A percentile compares a stretch with the other conserved stretches of the same genome.
phyloP scores from a whole-genome alignment of 441 rosid genomes.

The Mallotus repandus region DNA sequence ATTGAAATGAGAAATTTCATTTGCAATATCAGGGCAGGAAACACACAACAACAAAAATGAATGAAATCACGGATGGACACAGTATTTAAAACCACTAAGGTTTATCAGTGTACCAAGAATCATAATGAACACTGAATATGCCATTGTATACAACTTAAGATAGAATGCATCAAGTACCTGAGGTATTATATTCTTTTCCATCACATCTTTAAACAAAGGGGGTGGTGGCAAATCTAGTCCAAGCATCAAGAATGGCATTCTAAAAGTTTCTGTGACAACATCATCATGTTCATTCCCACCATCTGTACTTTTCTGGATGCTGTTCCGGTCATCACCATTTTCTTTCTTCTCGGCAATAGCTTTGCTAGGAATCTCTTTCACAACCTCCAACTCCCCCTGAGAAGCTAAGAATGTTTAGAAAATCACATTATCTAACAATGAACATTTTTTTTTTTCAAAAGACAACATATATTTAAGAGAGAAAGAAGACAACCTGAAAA shows the following conservation, averaged over 20 bases:
- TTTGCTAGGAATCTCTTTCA: slow-evolving; percentile 67
- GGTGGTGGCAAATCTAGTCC: slow-evolving; percentile 97
- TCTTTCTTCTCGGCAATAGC: slow-evolving; percentile 45
- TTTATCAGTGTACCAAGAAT: not conserved
- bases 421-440: slow-evolving; percentile 4
- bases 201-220: slow-evolving; percentile 90
- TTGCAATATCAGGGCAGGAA: not conserved
- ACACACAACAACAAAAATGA: not conserved
- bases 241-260: slow-evolving; percentile 94
- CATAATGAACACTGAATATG: not conserved
- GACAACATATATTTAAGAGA: not conserved
- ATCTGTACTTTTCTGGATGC: slow-evolving; percentile 20
- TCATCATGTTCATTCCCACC: slow-evolving; percentile 30
- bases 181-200: slow-evolving; percentile 97
- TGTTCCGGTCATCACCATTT: slow-evolving; percentile 39
- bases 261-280: slow-evolving; percentile 52
- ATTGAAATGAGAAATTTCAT: not conserved
- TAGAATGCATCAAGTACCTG: slow-evolving; percentile 49
- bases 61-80: not conserved
- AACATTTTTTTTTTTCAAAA: not conserved
- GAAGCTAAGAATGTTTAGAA: slow-evolving; percentile 18
- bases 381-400: slow-evolving; percentile 88
- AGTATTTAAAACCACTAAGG: not conserved
- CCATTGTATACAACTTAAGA: not conserved
- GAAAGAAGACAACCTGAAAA: slow-evolving; percentile 63